Conservation (phyloP, 2,329 filamentous ascomycete species). For the Aciculosporium take region DNA sequence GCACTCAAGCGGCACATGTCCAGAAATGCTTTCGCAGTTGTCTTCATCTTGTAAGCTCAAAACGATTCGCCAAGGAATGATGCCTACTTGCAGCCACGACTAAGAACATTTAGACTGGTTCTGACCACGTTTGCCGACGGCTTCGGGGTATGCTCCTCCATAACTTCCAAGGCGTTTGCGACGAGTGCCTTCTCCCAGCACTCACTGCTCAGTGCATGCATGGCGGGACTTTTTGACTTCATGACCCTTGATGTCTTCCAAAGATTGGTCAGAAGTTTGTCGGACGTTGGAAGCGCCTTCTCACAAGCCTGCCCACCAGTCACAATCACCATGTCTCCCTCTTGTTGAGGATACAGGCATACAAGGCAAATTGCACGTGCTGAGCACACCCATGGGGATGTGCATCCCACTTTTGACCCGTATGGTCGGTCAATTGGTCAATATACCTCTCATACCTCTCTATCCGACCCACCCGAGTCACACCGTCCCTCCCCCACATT, state of each 20-base stretch:
- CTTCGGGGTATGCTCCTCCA: conserved; percentile 19
- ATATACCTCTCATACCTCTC: too few relatives aligned
- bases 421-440: too few relatives aligned
- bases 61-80: background rate
- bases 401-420: too few relatives aligned
- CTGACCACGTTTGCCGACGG: conserved; percentile 17
- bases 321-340: too few relatives aligned
- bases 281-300: too few relatives aligned
- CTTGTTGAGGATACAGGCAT: too few relatives aligned
- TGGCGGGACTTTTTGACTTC: conserved; percentile 22
- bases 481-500: background rate
- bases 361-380: too few relatives aligned
- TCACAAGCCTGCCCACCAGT: too few relatives aligned
- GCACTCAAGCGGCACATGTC: conserved; percentile 15
- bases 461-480: too few relatives aligned
- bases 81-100: background rate
- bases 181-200: conserved; percentile 29
- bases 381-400: too few relatives aligned
- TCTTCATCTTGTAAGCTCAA: conserved; percentile 10
- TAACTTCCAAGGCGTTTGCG: conserved; percentile 19
- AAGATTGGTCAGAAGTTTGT: too few relatives aligned
- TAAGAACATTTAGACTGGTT: conserved; percentile 12
- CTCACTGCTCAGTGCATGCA: conserved; percentile 30
- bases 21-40: conserved; percentile 11
- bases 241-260: conserved; percentile 24